Conservation (phyloP, 768 basidiomycete species). For the Pleurotus tuoliensis region DNA sequence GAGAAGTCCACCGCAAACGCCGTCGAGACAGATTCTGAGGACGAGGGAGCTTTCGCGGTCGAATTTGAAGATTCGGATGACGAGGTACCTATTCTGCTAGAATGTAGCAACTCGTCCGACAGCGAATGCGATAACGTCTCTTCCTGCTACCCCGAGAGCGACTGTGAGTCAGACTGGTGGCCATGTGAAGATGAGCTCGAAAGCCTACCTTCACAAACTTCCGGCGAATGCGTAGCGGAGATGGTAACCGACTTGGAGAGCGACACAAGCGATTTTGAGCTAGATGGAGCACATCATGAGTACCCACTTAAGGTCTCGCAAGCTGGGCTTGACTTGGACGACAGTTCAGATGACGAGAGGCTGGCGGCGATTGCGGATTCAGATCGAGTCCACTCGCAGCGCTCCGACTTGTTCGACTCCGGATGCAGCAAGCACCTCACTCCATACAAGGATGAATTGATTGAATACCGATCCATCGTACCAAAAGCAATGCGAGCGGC, state of each 20-base stretch:
- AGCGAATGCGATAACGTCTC: neutral
- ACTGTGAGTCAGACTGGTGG: neutral
- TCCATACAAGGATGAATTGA: constrained; percentile 14
- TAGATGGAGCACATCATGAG: neutral
- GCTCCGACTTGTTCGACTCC: constrained; percentile 1
- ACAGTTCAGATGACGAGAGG: neutral
- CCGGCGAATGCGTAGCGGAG: neutral
- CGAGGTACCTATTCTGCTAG: neutral
- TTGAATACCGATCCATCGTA: constrained; percentile 15
- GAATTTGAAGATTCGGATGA: neutral
- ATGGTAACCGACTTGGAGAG: neutral
- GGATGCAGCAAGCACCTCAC: constrained; percentile 17
- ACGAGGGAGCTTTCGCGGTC: neutral
- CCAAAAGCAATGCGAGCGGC: constrained; percentile 17
- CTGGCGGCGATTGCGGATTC: neutral
- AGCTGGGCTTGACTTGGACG: neutral
- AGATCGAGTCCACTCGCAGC: neutral
- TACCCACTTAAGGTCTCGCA: neutral
- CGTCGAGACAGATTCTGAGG: constrained; percentile 10
- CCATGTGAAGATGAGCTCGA: neutral
- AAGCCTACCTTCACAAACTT: neutral
- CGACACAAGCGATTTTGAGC: neutral
- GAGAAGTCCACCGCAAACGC: constrained; percentile 10
- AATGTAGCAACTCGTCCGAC: neutral
- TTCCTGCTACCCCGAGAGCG: neutral